A percentile compares a stretch with the other conserved stretches of the same genome.
Evolutionary conservation across 768 basidiomycete genomes (phyloP).

Genomic region (Trametes punicea): DNA sequence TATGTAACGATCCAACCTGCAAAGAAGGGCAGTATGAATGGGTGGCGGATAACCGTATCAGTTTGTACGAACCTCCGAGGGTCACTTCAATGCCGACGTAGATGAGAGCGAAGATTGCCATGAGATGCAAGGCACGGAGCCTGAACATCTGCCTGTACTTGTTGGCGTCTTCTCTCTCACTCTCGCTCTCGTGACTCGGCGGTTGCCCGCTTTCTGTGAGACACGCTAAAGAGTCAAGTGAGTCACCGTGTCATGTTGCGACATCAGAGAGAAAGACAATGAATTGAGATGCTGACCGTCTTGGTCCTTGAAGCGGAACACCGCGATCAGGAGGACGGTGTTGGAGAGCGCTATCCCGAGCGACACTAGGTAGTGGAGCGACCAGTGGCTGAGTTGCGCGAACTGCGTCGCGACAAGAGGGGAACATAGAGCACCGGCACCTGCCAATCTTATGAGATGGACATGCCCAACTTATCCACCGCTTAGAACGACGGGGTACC

Average conservation of each 20-base stretch:
- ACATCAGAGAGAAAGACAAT: conserved; percentile 24
- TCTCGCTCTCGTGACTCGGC: conserved; percentile 33
- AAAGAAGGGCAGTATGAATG: no score
- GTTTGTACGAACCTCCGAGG: conserved; percentile 29
- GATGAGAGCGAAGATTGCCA: conserved; percentile 42
- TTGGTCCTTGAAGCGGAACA: conserved; percentile 68
- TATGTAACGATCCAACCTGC: conserved; percentile 59
- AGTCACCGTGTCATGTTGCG: no score
- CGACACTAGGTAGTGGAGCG: conserved; percentile 73
- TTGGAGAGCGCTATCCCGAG: conserved; percentile 62
- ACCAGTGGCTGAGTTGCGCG: conserved; percentile 62
- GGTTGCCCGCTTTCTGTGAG: conserved; percentile 51
- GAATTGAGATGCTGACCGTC: conserved; percentile 61
- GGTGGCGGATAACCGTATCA: neutral
- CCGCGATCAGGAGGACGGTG: conserved; percentile 43
- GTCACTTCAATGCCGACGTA: conserved; percentile 43
- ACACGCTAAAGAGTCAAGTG: conserved; percentile 49
- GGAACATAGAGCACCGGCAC: conserved; percentile 62
- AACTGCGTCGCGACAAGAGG: conserved; percentile 86
- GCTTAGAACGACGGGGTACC: conserved; percentile 32
- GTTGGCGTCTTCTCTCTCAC: conserved; percentile 31
- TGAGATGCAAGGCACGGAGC: conserved; percentile 37
- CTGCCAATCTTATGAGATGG: conserved; percentile 40
- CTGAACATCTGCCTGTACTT: conserved; percentile 46
- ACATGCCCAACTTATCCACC: neutral